Evolutionary conservation across 2,329 filamentous ascomycete genomes (phyloP).

Genomic region (Dactylellina sp.): DNA sequence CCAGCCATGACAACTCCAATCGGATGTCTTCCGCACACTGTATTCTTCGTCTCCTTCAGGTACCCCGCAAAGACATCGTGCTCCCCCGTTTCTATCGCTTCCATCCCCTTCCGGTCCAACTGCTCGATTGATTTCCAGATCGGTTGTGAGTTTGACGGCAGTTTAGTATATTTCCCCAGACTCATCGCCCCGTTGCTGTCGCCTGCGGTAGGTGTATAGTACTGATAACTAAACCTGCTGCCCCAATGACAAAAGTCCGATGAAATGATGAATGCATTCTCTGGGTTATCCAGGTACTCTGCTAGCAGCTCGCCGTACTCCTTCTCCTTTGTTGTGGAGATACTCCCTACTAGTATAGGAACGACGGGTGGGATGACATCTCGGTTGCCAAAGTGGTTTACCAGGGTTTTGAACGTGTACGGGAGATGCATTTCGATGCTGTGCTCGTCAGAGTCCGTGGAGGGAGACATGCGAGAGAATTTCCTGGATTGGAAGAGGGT

Average conservation of each 20-base stretch:
- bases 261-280: slow-evolving; percentile 86
- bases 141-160: slow-evolving; percentile 62
- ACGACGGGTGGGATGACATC: slow-evolving; percentile 72
- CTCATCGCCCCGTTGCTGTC: slow-evolving; percentile 62
- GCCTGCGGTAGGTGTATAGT: slow-evolving; percentile 72
- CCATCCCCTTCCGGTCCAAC: slow-evolving; percentile 84
- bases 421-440: slow-evolving; percentile 97
- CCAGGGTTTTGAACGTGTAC: slow-evolving; percentile 84
- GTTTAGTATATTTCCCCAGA: slow-evolving; percentile 62
- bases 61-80: slow-evolving; percentile 77
- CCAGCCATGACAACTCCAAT: slow-evolving; percentile 94
- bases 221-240: slow-evolving; percentile 81
- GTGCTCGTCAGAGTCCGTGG: slow-evolving; percentile 83
- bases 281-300: slow-evolving; percentile 79
- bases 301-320: slow-evolving; percentile 77
- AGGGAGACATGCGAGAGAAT: slow-evolving; percentile 74
- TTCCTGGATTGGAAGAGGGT: slow-evolving; percentile 66
- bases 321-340: slow-evolving; percentile 74
- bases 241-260: slow-evolving; percentile 99
- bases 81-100: slow-evolving; percentile 80
- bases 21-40: slow-evolving; percentile 92
- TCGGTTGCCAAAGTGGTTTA: slow-evolving; percentile 65
- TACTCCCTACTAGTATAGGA: slow-evolving; percentile 86
- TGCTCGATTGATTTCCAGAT: slow-evolving; percentile 88
- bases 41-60: slow-evolving; percentile 81